A percentile compares a stretch with the other conserved stretches of the same genome.
Conservation (phyloP, 2,329 filamentous ascomycete species). For the Aspergillus sp. region DNA sequence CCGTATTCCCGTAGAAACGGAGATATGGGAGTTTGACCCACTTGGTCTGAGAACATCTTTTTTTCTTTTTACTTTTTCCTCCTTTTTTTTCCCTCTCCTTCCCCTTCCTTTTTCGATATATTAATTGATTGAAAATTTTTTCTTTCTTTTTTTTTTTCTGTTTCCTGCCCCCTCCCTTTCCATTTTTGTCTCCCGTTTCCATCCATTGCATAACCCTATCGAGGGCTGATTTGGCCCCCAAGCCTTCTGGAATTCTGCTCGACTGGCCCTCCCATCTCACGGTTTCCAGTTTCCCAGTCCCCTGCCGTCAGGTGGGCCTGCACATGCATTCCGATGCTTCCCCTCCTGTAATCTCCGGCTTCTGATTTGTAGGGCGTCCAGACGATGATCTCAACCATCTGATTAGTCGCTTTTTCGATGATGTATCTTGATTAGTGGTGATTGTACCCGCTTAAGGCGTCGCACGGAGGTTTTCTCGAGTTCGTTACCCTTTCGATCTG, state of each 20-base stretch:
- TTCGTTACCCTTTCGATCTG: not conserved
- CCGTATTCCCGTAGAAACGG: slow-evolving; percentile 9
- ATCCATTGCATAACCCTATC: not conserved
- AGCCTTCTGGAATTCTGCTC: slow-evolving; percentile 26
- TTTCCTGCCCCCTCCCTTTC: not conserved
- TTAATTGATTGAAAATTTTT: not conserved
- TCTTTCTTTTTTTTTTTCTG: not conserved
- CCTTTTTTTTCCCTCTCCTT: not conserved
- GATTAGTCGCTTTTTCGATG: slow-evolving; percentile 17
- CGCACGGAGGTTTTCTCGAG: slow-evolving; percentile 8
- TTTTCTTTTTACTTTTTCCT: not conserved
- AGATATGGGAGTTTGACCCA: slow-evolving; percentile 13
- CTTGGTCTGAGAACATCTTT: slow-evolving; percentile 7
- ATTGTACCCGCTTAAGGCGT: slow-evolving; percentile 3
- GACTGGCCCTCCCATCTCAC: slow-evolving; percentile 10
- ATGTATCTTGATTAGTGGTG: slow-evolving; percentile 21
- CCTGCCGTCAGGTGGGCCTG: slow-evolving; percentile 19
- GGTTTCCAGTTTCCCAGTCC: slow-evolving; percentile 5
- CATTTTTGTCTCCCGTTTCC: not conserved
- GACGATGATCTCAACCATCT: slow-evolving; percentile 28
- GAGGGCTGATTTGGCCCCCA: slow-evolving; percentile 20
- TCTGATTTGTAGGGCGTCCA: slow-evolving; percentile 26
- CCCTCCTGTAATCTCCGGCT: slow-evolving; percentile 23
- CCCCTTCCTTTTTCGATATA: not conserved
- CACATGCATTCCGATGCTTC: slow-evolving; percentile 21